These are phyloP conservation scores for Suillus bovinus DNA, from an alignment of 768 basidiomycete genomes.

Conservation along the genomic window DNA sequence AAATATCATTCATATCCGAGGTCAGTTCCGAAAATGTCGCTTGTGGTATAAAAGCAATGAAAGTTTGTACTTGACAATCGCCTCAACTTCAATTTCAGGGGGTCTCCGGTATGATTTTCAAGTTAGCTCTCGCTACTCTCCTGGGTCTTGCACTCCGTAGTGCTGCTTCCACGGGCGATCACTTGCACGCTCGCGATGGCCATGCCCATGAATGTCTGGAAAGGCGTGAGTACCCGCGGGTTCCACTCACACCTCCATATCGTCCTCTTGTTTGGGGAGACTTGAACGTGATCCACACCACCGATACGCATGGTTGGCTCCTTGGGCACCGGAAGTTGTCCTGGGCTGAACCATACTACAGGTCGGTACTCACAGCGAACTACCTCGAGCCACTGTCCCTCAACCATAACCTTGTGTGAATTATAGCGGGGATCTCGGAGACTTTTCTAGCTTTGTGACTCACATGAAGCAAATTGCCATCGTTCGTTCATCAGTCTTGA, in stretches of 20 bases:
- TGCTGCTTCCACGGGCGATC: conserved; percentile 21
- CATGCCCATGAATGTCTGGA: conserved; percentile 32
- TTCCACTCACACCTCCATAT: conserved; percentile 54
- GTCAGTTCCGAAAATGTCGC: not conserved
- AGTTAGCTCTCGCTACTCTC: conserved; percentile 17
- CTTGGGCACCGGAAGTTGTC: conserved; percentile 79
- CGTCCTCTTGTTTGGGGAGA: conserved; percentile 83
- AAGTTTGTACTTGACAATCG: not conserved
- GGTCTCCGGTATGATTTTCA: conserved; percentile 6
- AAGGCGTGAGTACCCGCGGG: conserved; percentile 40
- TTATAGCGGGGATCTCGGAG: conserved; percentile 64
- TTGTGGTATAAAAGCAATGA: not conserved
- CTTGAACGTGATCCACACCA: conserved; percentile 84
- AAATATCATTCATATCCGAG: not conserved
- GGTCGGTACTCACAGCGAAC: conserved; percentile 33
- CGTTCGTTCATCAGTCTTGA: conserved; percentile 33
- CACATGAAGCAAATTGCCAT: conserved; percentile 79
- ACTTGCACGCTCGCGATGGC: conserved; percentile 21
- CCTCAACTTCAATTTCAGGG: not conserved
- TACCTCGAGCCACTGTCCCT: not conserved
- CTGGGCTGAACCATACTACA: conserved; percentile 77
- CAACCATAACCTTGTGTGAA: not conserved
- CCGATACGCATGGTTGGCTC: conserved; percentile 82
- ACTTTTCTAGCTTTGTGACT: conserved; percentile 79
- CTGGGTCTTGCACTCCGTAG: conserved; percentile 13